Evolutionary conservation across 1,139 yeast species (phyloP), one percentile per base, ranked within the genome.

Genomic region (Hyphopichia burtonii): DNA sequence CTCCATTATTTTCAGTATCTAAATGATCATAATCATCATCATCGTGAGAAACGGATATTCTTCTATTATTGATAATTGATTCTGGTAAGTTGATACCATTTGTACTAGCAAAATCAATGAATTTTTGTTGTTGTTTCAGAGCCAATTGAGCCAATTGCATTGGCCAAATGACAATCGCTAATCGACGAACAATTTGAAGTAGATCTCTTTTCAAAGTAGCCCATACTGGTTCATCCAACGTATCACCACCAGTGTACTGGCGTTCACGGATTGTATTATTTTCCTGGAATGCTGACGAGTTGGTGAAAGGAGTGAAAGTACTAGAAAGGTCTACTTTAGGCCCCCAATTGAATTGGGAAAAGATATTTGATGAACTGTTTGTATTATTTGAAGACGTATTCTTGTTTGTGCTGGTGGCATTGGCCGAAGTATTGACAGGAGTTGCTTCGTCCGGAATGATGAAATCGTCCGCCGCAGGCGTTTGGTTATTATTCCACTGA

Each of bases 211-310:
- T 67, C 38, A 88, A 63, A 0, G 96, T 88, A 14, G 76, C 70
- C 54, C 76, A 61, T 3, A 88, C 90, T 0, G 95, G 89, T 65
- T 88, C 96, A 59, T 88, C 95, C 14, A 88, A 66, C 1, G 96
- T 87, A 56, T 86, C 89, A 33, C 94, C 93, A 2, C 96, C 96
- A 23, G 84, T 66, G 59, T 83, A 87, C 48, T 87, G 83, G 32
- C 88, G 77, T 57, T 85, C 93, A 49, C 78, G 76, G 23, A 85
- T 72, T 42, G 77, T 77, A 49, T 79, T 82, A 48, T 78, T 77
- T 10, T 68, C 70, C 11, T 68, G 64, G 39, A 73, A 54, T 11
- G 55, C 51, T 25, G 54, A 44, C 5, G 61, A 50, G 18, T 58
- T 49, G 5, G 61, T 55, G 47, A 71, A 71, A 7, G 76, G 74